A percentile compares a stretch with the other conserved stretches of the same genome.
phyloP scores from a whole-genome alignment of 345 rosid species.

The Syzygium oleosum region DNA sequence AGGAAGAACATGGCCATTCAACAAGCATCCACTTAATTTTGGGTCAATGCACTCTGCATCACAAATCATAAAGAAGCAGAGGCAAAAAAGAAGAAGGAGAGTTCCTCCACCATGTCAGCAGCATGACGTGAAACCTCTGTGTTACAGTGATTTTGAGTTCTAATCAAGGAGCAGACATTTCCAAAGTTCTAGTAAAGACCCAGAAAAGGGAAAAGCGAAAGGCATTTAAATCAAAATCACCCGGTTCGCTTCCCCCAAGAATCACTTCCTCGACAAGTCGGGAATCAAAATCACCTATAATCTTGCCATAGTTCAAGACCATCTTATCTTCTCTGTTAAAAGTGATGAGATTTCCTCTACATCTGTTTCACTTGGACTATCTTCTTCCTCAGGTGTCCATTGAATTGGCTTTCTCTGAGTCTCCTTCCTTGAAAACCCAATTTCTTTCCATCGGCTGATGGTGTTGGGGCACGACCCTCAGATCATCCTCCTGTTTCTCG shows the following conservation, averaged over 20 bases:
- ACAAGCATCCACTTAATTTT: neutral
- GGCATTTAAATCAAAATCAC: neutral
- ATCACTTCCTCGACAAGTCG: no score
- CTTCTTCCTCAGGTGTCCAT: neutral
- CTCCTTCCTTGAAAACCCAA: fast-evolving
- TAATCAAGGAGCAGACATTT: neutral
- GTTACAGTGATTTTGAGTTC: neutral
- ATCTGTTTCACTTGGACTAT: neutral
- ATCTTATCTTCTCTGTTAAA: neutral
- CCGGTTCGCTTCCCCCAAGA: no score
- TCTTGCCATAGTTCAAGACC: neutral
- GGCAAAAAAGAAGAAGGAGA: fast-evolving
- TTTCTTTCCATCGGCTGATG: fast-evolving
- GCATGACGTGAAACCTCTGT: neutral
- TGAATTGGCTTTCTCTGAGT: neutral
- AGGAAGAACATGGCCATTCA: neutral
- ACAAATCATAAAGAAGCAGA: neutral
- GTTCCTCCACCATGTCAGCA: neutral
- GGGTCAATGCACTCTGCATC: neutral
- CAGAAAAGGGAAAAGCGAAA: neutral
- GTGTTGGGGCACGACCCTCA: neutral
- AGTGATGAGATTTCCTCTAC: neutral
- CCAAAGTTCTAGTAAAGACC: neutral
- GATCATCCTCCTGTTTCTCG: neutral
- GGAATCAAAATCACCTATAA: neutral